Evolutionary conservation across 2,329 filamentous ascomycete genomes (phyloP), one percentile per base, ranked within the genome.

Genomic region (Epichloe scottii): DNA sequence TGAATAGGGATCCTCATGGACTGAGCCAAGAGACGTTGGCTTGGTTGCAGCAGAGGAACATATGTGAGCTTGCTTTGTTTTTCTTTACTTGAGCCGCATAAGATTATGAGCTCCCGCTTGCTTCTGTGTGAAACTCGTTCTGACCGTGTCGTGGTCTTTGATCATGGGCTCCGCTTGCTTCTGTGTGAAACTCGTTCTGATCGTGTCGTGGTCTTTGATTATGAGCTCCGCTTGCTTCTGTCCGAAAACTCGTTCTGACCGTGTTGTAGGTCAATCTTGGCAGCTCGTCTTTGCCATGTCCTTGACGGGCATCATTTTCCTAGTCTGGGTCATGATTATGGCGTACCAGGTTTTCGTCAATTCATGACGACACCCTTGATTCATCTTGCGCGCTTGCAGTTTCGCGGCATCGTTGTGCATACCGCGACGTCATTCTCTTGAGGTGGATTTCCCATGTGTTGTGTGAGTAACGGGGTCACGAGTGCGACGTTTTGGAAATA

Each of bases 321-420:
- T 83, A 53, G 60, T 84, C n/a, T 84, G 81, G 81, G 78, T 84
- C 59, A 82, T 84, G 72, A 69, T 83, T 55, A 83, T 84, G 75
- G 76, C 79, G 11, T 79, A 81, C 57, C 79, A 82, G 55, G 81
- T 84, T 10, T 84, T 80, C 68, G 74, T 65, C 53, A 62, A 66
- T 47, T 71, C 68, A 55, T 70, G 51, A 55, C 41, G 6, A 14
- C 6, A 41, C 10, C 17, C 5, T 5, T 21, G 47, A 19, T 21
- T 26, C 0, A 4, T 30, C 26, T 30, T 30, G 26, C 8, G 26
- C 26, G 26, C 26, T 30, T 30, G 26, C 8, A 30, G 11, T 30
- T 2, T 11, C 10, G 8, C 26, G 8, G 26, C 26, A 1, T 30
- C 26, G 10, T 30, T 30, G 26, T 30, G 26, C 26, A 30, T 30